These are phyloP conservation scores for Arthrobotrys sphaeroides DNA, from an alignment of 2,329 filamentous ascomycete species.

Conservation along the genomic window DNA sequence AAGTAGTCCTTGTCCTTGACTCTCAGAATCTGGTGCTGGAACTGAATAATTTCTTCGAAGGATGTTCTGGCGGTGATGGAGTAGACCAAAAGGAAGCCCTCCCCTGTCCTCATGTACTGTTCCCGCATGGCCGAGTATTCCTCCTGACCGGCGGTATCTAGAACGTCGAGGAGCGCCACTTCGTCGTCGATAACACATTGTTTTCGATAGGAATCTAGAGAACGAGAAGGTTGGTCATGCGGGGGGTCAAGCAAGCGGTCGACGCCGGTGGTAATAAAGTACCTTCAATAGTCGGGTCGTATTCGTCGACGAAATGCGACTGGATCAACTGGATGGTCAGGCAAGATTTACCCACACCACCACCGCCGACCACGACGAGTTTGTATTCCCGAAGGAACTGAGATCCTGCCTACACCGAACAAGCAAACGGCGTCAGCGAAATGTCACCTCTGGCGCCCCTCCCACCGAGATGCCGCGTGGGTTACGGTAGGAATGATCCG, in stretches of 20 bases:
- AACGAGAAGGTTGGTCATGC: conserved; percentile 55
- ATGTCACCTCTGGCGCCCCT: not conserved
- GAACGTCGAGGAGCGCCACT: conserved; percentile 94
- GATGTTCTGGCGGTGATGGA: conserved; percentile 97
- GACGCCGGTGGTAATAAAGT: conserved; percentile 58
- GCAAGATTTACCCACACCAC: conserved; percentile 98
- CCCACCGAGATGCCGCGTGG: not conserved
- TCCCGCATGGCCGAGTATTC: conserved; percentile 99
- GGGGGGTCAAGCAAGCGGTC: not conserved
- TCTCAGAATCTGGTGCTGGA: conserved; percentile 96
- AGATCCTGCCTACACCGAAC: conserved; percentile 16
- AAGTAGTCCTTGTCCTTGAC: conserved; percentile 99
- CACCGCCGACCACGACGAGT: conserved; percentile 94
- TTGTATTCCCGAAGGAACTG: conserved; percentile 93
- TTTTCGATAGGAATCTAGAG: conserved; percentile 98
- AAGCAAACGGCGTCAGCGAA: not conserved
- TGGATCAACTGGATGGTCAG: conserved; percentile 96
- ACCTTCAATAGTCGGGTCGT: conserved; percentile 99
- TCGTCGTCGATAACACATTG: conserved; percentile 99
- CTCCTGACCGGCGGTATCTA: conserved; percentile 97
- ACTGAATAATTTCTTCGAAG: conserved; percentile 98
- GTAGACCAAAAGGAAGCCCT: conserved; percentile 97
- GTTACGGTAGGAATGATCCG: conserved; percentile 42
- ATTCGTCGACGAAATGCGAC: conserved; percentile 98
- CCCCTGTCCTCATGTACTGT: conserved; percentile 99